Evolutionary conservation across 139 green algal species (phyloP).

Genomic region (Chlamydomonas schloesseri): DNA sequence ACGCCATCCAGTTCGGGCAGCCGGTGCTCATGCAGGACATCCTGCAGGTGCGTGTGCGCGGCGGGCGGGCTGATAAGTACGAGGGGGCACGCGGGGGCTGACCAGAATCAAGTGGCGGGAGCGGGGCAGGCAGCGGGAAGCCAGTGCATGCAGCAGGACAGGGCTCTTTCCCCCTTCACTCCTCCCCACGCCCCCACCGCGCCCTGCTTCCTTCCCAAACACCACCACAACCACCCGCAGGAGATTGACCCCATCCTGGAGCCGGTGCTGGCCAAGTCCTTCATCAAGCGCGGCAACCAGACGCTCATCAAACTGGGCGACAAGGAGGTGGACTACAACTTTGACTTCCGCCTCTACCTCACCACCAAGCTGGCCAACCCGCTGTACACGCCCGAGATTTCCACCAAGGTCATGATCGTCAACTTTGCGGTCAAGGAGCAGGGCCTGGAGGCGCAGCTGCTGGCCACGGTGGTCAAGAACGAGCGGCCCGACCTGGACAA

Average conservation of each 20-base stretch:
- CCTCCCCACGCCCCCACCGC: not conserved
- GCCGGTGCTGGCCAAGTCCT: slow-evolving; percentile 80
- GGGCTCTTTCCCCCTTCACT: not conserved
- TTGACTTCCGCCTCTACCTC: slow-evolving; percentile 90
- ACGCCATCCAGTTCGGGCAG: slow-evolving; percentile 84
- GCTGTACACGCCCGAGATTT: slow-evolving; percentile 90
- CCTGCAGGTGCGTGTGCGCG: slow-evolving; percentile 33
- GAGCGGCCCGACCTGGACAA: slow-evolving; percentile 88
- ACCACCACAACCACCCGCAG: too few species aligned
- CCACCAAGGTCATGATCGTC: slow-evolving; percentile 84
- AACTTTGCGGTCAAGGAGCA: slow-evolving; percentile 89
- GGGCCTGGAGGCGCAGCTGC: slow-evolving; percentile 88
- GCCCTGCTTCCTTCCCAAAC: not conserved
- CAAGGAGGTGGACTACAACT: slow-evolving; percentile 88
- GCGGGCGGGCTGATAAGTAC: too few species aligned
- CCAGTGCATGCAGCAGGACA: too few species aligned
- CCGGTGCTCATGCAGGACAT: slow-evolving; percentile 83
- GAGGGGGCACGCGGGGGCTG: not conserved
- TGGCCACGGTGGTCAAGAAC: slow-evolving; percentile 81
- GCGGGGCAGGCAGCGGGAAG: not conserved
- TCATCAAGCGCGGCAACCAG: slow-evolving; percentile 86
- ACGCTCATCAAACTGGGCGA: slow-evolving; percentile 88
- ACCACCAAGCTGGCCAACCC: slow-evolving; percentile 92
- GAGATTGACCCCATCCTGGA: slow-evolving; percentile 88
- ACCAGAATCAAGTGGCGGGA: too few species aligned